Conservation (phyloP, 1,284 basidiomycete species). For the Ustilago cynodontis region DNA sequence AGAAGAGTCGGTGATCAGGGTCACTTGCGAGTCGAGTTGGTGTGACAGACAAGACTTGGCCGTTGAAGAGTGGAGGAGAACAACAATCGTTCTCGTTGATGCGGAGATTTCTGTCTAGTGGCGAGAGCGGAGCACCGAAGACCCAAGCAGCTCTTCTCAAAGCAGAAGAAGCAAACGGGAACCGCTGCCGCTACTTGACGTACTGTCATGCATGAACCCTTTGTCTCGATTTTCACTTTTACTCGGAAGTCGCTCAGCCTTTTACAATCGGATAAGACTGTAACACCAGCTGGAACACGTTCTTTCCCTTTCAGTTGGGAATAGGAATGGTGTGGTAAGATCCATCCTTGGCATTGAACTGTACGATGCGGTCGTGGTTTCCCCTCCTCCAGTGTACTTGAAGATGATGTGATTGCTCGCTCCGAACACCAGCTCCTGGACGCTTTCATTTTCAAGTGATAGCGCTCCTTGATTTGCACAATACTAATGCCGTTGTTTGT, state of each 20-base stretch:
- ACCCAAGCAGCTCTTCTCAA: neutral
- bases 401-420: conserved; percentile 1
- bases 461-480: too few relatives aligned
- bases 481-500: too few relatives aligned
- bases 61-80: neutral
- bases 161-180: neutral
- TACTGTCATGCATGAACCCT: conserved; percentile 6
- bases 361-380: conserved; percentile 1
- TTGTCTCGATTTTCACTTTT: neutral
- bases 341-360: neutral
- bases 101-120: conserved; percentile 1
- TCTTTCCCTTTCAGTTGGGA: neutral
- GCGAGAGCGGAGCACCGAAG: conserved; percentile 11
- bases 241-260: neutral
- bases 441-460: too few relatives aligned
- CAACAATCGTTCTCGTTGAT: neutral
- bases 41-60: neutral
- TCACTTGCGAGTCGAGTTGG: neutral
- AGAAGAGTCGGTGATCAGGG: neutral
- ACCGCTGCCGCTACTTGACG: conserved; percentile 4
- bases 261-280: neutral
- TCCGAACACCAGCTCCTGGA: too few relatives aligned
- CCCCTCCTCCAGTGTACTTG: neutral
- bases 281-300: neutral
- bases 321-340: neutral